A percentile compares a stretch with the other conserved stretches of the same genome.
phyloP scores from a whole-genome alignment of 306 rosid species.

The Hippophae rhamnoides region DNA sequence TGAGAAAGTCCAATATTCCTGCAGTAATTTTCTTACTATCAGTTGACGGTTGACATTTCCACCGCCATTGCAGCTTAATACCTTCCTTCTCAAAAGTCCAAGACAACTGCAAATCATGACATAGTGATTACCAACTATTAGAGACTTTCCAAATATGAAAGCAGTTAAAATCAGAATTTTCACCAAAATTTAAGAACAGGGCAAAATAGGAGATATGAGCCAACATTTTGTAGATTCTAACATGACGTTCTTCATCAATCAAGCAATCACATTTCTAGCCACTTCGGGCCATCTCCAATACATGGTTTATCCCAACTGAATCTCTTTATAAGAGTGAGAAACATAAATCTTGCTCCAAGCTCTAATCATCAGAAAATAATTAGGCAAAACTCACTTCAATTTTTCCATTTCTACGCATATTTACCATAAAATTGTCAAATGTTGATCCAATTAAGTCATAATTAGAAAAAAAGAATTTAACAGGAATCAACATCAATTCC shows the following conservation, averaged over 20 bases:
- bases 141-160: neutral
- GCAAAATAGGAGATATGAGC: neutral
- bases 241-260: neutral
- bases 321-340: neutral
- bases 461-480: too few relatives aligned
- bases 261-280: neutral
- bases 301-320: too few relatives aligned
- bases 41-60: constrained; percentile 65
- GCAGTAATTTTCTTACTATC: constrained; percentile 52
- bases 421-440: neutral
- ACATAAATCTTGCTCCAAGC: neutral
- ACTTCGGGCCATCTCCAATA: neutral
- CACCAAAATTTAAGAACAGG: neutral
- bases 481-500: too few relatives aligned
- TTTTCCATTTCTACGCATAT: neutral
- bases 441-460: too few relatives aligned
- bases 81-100: constrained; percentile 92
- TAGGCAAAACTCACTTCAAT: too few relatives aligned
- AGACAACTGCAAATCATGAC: constrained; percentile 39
- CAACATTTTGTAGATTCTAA: neutral
- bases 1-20: constrained; percentile 67
- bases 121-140: neutral
- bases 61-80: constrained; percentile 73
- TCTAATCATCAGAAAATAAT: neutral
- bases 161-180: neutral